These are phyloP conservation scores for Blastobotrys americana DNA, from an alignment of 805 yeast genomes.

Conservation along the genomic window DNA sequence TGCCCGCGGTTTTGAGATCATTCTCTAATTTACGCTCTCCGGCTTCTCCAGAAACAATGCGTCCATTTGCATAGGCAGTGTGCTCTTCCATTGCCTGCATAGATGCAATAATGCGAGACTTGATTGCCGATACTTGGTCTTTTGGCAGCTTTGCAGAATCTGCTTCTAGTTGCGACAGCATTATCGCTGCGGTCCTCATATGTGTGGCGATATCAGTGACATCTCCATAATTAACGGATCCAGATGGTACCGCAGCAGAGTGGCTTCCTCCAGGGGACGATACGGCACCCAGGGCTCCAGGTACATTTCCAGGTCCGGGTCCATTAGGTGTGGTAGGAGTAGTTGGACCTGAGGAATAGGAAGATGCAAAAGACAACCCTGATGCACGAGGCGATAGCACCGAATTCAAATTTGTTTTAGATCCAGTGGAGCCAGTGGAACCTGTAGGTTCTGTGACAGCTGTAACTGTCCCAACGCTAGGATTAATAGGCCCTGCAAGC, in stretches of 20 bases:
- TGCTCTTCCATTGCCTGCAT: conserved; percentile 73
- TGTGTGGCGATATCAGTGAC: conserved; percentile 71
- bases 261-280: too few species aligned
- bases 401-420: conserved; percentile 3
- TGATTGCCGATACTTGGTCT: conserved; percentile 57
- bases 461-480: neutral
- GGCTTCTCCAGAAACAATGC: conserved; percentile 56
- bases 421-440: neutral
- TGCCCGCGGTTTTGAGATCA: conserved; percentile 80
- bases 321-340: neutral
- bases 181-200: conserved; percentile 93
- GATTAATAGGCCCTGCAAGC: neutral
- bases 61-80: conserved; percentile 40
- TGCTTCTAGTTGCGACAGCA: conserved; percentile 81
- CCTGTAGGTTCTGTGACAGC: neutral
- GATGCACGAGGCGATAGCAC: conserved; percentile 27
- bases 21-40: conserved; percentile 91
- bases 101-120: conserved; percentile 59
- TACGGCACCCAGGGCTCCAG: too few species aligned
- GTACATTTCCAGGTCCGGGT: neutral
- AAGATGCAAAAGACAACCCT: conserved; percentile 28
- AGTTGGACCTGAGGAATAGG: conserved; percentile 29
- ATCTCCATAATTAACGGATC: conserved; percentile 18
- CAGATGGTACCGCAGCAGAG: conserved; percentile 7
- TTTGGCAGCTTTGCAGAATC: conserved; percentile 35